A percentile compares a stretch with the other conserved stretches of the same genome.
Evolutionary conservation across 2,329 filamentous ascomycete genomes (phyloP).

Genomic region (Botrytis squamosa): DNA sequence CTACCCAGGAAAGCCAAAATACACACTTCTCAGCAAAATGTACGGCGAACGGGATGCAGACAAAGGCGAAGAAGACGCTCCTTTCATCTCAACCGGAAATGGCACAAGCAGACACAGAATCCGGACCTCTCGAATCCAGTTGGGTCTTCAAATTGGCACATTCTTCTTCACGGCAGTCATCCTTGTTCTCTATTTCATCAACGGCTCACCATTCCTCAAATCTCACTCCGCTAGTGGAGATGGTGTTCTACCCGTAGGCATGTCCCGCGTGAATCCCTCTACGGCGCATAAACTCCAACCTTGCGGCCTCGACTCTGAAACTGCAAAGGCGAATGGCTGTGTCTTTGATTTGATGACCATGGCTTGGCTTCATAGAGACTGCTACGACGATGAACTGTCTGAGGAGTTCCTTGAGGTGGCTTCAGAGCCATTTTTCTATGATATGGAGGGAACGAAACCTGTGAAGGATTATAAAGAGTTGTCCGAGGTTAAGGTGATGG

Average conservation of each 20-base stretch:
- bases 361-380: constrained; percentile 1
- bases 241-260: not conserved
- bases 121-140: not conserved
- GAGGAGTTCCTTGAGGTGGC: not conserved
- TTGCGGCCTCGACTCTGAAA: not conserved
- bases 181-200: not conserved
- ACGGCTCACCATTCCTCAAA: not conserved
- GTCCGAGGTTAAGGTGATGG: not conserved
- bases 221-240: not conserved
- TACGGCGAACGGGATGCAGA: not conserved
- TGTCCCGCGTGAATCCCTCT: not conserved
- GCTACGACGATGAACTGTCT: not conserved
- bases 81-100: not conserved
- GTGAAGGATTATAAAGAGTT: not conserved
- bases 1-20: not conserved
- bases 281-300: not conserved
- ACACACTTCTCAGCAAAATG: not conserved
- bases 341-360: not conserved
- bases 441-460: not conserved
- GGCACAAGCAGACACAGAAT: not conserved
- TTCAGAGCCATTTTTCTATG: constrained; percentile 6
- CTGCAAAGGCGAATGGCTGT: constrained; percentile 1
- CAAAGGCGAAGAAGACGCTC: not conserved
- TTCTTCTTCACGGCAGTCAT: not conserved
- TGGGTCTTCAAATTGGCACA: not conserved